Evolutionary conservation across 2,329 filamentous ascomycete genomes (phyloP), one percentile per base, ranked within the genome.

Genomic region (Aspergillus amoenus): DNA sequence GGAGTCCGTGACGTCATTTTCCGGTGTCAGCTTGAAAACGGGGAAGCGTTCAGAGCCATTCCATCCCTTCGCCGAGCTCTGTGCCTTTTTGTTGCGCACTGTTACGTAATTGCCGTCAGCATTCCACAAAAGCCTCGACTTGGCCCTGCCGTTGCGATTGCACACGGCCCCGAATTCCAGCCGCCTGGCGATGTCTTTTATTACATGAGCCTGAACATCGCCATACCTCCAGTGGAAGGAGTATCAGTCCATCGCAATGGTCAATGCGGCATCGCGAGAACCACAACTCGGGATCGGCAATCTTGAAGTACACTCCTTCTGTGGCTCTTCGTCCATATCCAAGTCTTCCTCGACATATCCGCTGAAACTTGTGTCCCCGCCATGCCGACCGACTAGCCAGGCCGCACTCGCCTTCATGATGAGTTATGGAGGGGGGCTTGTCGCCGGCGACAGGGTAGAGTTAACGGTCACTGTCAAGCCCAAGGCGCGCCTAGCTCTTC

Each of bases 151-250:
- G 27, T 30, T 3, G n/a, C 18, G 47, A 64, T 43, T 64, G 57
- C 32, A 21, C 15, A 43, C 41, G 7, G 5, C 24, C 24, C 24
- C 24, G 24, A 24, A 6, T 24, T 24, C 46, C 27, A 11, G 27
- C 8, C 27, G 27, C 8, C 8, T 30, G 27, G 27, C 27, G 27
- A 11, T 9, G 27, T 9, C 27, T 11, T 30, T 30, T 30, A 30
- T 30, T 30, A 30, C 27, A 30, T 30, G 27, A 43, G 43, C 48
- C 58, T 48, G 46, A 58, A 22, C 18, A 30, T 32, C 11, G 11
- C 48, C 48, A 48, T 68, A 77, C 77, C 75, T 79, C 77, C 67
- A 76, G 78, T 8, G 77, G 77, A 65, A 78, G 27, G 27, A 30
- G 27, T 30, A 11, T 30, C 27, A 30, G 27, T 9, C 27, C 27